A percentile compares a stretch with the other conserved stretches of the same genome.
These are phyloP conservation scores for Parastagonospora avenae DNA, from an alignment of 2,329 filamentous ascomycete species.

Conservation along the genomic window DNA sequence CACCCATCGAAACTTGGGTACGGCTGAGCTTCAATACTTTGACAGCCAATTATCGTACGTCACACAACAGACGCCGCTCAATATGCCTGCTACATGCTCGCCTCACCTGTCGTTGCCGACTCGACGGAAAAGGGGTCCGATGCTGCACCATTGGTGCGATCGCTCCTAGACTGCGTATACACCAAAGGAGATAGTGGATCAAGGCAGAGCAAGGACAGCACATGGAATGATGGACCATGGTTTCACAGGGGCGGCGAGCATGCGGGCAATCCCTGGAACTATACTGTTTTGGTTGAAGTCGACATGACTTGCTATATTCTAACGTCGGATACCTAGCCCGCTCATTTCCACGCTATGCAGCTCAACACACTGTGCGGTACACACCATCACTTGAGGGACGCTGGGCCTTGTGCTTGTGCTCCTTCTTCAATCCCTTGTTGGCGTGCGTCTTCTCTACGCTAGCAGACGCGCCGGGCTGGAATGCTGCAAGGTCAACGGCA, in stretches of 20 bases:
- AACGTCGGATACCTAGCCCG: background rate
- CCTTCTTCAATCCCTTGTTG: constrained; percentile 42
- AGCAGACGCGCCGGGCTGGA: constrained; percentile 48
- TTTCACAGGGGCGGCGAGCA: no score
- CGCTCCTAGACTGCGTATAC: background rate
- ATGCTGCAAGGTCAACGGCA: constrained; percentile 56
- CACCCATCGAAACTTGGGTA: background rate
- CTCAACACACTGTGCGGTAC: constrained; percentile 55
- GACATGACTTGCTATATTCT: background rate
- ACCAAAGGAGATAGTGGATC: background rate
- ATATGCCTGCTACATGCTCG: background rate
- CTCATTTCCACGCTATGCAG: background rate
- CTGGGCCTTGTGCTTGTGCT: constrained; percentile 53
- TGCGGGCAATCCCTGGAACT: background rate
- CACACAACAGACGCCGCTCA: background rate
- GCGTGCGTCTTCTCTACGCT: constrained; percentile 52
- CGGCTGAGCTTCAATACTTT: background rate
- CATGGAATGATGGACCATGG: no score
- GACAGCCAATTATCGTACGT: background rate
- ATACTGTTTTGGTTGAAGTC: no score
- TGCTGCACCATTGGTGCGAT: background rate
- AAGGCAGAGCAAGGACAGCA: no score
- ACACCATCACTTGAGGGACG: constrained; percentile 55
- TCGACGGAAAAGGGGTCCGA: background rate
- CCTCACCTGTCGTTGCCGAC: background rate